Base-by-base conservation (phyloP, 1,284 basidiomycete genomes). In the Naganishia liquefaciens region DNA sequence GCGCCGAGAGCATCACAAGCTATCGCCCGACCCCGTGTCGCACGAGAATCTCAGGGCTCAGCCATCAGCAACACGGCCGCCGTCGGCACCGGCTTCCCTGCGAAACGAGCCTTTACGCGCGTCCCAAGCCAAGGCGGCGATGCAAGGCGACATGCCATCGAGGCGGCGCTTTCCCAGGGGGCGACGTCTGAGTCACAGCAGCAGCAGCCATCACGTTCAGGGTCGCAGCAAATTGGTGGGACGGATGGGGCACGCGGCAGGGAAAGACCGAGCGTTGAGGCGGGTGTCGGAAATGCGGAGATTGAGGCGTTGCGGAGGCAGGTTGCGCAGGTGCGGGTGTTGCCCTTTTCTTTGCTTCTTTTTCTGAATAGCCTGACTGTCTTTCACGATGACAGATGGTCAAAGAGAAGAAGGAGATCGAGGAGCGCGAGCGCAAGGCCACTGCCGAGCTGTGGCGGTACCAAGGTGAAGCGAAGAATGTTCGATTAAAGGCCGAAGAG, bases 381-480 rank as follows among this genome's bases (percentile, higher is more conserved):
- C n/a, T n/a, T n/a, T n/a, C n/a, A n/a, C n/a, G n/a, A n/a, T n/a
- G 5, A 37, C 33, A 60, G 57, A 47, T 60, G 21, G 33, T 21
- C 11, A 60, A 40, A 17, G 57, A 60, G 57, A 60, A 60, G 23
- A 60, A 50, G 33, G 57, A 60, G 25, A 49, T 50, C 15, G 46
- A 60, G 46, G 57, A 60, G 25, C 21, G 47, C 15, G 15, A 42
- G 37, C 13, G 25, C 9, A 49, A 10, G 39, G 57, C 57, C 25
- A 39, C 50, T 21, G 37, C 49, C 21, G 57, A 60, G 25, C 23
- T 60, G 15, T 60, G 57, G 57, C 46, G 57, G 37, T 60, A 60
- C 27, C 57, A 60, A 23, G 57, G 57, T n/a, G 57, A 60, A 42
- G 57, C 46, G 21, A 60, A 60, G 23, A 60, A 49, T 17, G 57